These are phyloP conservation scores for Ganoderma lingzhi DNA, from an alignment of 1,284 basidiomycete genomes.

Conservation along the genomic window DNA sequence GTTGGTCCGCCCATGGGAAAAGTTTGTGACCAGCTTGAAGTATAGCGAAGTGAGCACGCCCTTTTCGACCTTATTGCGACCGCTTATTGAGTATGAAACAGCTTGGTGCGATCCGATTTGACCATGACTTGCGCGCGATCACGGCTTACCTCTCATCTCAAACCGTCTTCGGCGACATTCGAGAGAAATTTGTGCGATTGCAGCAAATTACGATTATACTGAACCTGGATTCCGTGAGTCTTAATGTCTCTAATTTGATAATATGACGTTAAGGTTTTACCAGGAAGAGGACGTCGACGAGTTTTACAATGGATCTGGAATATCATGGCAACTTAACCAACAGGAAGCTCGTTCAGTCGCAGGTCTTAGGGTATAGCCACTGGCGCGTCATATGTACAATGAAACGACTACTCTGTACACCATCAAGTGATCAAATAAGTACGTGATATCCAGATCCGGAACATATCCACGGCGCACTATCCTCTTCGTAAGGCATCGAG, in stretches of 20 bases:
- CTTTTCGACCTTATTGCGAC: not conserved
- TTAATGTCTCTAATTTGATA: not conserved
- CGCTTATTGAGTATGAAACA: conserved; percentile 41
- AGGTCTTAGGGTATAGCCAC: conserved; percentile 60
- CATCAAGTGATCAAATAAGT: conserved; percentile 17
- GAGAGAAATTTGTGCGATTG: conserved; percentile 91
- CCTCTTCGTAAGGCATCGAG: conserved; percentile 39
- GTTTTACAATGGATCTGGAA: conserved; percentile 92
- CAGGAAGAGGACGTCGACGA: conserved; percentile 93
- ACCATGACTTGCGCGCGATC: conserved; percentile 90
- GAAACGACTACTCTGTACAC: conserved; percentile 26
- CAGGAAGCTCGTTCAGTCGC: conserved; percentile 81
- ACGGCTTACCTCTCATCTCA: conserved; percentile 87
- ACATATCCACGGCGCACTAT: conserved; percentile 15
- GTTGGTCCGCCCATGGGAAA: conserved; percentile 94
- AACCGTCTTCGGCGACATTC: conserved; percentile 85
- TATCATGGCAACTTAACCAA: conserved; percentile 85
- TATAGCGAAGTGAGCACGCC: conserved; percentile 81
- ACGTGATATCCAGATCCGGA: not conserved
- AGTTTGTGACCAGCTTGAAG: conserved; percentile 79
- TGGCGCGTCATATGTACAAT: conserved; percentile 21
- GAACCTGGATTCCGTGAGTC: conserved; percentile 85
- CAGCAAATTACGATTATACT: conserved; percentile 94
- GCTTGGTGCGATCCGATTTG: conserved; percentile 97
- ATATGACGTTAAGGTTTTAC: not conserved